Percentiles rank a stretch among this genome's conserved stretches.
These are phyloP conservation scores for Wickerhamiella lipophila DNA, from an alignment of 805 yeast genomes.

Conservation along the genomic window DNA sequence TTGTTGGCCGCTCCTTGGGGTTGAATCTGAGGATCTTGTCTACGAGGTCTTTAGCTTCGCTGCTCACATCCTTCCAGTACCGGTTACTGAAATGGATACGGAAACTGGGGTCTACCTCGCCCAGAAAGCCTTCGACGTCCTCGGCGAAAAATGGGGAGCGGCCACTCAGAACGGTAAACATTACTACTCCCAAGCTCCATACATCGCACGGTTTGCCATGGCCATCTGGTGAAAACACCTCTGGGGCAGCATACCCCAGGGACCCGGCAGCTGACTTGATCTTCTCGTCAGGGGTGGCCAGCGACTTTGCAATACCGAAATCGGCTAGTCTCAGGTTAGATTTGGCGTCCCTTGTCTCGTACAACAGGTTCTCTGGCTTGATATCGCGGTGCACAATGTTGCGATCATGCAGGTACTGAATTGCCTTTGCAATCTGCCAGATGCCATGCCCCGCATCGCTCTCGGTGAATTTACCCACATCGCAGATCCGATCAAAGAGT, in stretches of 20 bases:
- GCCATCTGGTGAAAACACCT: conserved; percentile 65
- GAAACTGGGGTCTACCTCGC: conserved; percentile 58
- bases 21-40: conserved; percentile 54
- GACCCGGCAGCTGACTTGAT: conserved; percentile 75
- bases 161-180: conserved; percentile 83
- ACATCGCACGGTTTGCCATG: conserved; percentile 94
- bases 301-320: conserved; percentile 83
- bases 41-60: conserved; percentile 71
- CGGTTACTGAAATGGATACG: conserved; percentile 77
- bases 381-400: conserved; percentile 88
- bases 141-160: conserved; percentile 87
- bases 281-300: conserved; percentile 46
- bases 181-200: conserved; percentile 90
- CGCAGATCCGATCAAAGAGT: conserved; percentile 72
- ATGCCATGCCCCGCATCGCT: conserved; percentile 69
- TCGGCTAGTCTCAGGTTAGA: conserved; percentile 82
- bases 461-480: conserved; percentile 77
- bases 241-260: conserved; percentile 96
- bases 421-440: conserved; percentile 62
- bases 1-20: conserved; percentile 69
- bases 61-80: conserved; percentile 73
- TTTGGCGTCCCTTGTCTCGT: conserved; percentile 40
- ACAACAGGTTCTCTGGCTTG: conserved; percentile 86
- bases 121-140: conserved; percentile 63
- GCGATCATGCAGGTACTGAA: conserved; percentile 58